Evolutionary conservation across 768 basidiomycete genomes (phyloP), one percentile per base, ranked within the genome.

Genomic region (Suillus subalutaceus): DNA sequence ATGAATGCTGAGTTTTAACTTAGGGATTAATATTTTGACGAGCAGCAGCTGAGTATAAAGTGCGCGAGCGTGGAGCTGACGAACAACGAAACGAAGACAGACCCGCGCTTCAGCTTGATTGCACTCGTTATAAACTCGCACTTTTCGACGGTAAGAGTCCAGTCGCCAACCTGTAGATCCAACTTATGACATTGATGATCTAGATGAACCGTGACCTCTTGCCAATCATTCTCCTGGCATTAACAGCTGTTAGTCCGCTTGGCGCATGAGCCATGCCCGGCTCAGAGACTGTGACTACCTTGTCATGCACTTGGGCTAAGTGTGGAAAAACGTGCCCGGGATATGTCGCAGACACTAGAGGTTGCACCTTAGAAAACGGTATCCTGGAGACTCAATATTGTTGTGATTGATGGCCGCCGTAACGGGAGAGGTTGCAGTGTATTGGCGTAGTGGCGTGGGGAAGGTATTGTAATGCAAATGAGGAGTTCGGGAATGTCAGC

Each of bases 231-330:
- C 37, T 23, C 37, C n/a, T 38, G n/a, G 37, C 13, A 57, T 23
- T 57, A 7, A 38, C 15, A 23, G n/a, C n/a, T 15, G 13, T 38
- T 4, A 15, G 56, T 38, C 37, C 20, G 20, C 20, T 58, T 58
- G 13, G 13, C 7, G 37, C 12, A 7, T 15, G 1, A 38, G 56
- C 37, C n/a, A 58, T 15, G n/a, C 57, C 37, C 6, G 12, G 35
- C 20, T 57, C 12, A 37, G 20, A 2, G n/a, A 40, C 55, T n/a
- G 13, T 46, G 41, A 44, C 56, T 23, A 7, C 15, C 26, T 15
- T 63, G 4, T 61, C 63, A 63, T 70, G 58, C 55, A 44, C 67
- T 59, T 67, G 65, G 62, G 23, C 26, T n/a, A 62, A 26, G 13
- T 65, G 64, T 35, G 63, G 67, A 20, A 3, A 46, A 20, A 63